Evolutionary conservation across 108 stramenopile species (phyloP).

Genomic region (Nannochloropsis salina): DNA sequence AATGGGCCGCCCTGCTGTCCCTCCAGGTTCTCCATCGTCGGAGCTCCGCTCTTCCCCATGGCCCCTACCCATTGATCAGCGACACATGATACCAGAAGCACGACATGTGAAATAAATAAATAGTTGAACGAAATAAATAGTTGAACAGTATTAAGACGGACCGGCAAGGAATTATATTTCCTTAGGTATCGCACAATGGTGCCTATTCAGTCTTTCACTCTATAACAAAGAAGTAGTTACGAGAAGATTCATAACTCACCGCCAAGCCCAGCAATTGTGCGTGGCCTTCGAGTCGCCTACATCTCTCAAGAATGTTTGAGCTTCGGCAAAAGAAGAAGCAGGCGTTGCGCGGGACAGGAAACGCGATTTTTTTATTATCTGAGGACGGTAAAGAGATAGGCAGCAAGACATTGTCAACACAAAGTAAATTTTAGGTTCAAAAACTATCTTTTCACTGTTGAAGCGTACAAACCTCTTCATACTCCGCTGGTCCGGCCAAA

Average conservation of each 20-base stretch:
- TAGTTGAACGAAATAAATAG: too few relatives aligned
- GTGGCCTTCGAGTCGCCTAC: conserved; percentile 45
- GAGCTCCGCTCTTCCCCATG: conserved; percentile 40
- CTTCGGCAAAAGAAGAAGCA: conserved; percentile 44
- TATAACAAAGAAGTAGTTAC: too few relatives aligned
- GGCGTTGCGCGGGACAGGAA: conserved; percentile 39
- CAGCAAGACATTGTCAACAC: background rate
- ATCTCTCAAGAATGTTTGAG: conserved; percentile 29
- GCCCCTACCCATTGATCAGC: background rate
- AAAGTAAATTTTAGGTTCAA: too few relatives aligned
- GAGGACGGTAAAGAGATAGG: background rate
- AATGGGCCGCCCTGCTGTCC: conserved; percentile 55
- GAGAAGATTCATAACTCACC: conserved; percentile 7
- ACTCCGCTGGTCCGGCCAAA: background rate
- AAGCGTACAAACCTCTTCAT: background rate
- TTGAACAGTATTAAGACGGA: too few relatives aligned
- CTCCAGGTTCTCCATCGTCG: conserved; percentile 56
- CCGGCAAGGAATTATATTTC: too few relatives aligned
- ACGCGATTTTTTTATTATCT: conserved; percentile 41
- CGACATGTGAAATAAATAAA: too few relatives aligned
- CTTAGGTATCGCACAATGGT: too few relatives aligned
- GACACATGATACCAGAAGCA: too few relatives aligned
- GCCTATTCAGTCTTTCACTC: too few relatives aligned
- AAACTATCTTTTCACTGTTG: background rate
- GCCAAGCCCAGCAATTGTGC: conserved; percentile 55